Evolutionary conservation across 2,329 filamentous ascomycete genomes (phyloP).

Genomic region (Alternaria brassicae): DNA sequence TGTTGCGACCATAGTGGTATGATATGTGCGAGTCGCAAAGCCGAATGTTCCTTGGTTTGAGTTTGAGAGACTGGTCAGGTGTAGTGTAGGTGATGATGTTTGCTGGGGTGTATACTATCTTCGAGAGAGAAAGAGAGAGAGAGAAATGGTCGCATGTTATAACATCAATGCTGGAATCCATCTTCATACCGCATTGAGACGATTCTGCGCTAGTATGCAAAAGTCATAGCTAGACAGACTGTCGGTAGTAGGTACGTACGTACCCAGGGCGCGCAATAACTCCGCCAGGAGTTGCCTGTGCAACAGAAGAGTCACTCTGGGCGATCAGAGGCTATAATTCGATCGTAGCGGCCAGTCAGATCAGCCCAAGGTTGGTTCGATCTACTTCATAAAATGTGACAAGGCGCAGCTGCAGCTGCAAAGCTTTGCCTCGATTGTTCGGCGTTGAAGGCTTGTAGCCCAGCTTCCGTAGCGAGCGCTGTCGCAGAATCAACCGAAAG

Average conservation of each 20-base stretch:
- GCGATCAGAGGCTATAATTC: background rate
- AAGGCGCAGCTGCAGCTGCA: background rate
- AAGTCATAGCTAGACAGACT: background rate
- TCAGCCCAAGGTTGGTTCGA: background rate
- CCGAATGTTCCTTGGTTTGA: background rate
- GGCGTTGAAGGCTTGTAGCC: background rate
- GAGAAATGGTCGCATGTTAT: background rate
- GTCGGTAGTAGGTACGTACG: background rate
- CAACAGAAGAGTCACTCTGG: background rate
- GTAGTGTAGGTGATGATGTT: background rate
- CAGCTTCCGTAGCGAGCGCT: background rate
- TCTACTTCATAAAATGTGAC: background rate
- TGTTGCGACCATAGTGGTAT: constrained; percentile 21
- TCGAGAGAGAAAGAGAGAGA: no score
- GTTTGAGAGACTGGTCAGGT: background rate
- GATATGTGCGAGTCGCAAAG: background rate
- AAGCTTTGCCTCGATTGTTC: background rate
- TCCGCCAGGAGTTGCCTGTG: background rate
- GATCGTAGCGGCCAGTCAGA: background rate
- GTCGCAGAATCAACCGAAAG: constrained; percentile 16
- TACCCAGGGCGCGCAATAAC: background rate
- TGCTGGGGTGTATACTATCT: background rate
- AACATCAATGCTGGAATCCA: background rate
- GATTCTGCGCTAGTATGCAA: constrained; percentile 4
- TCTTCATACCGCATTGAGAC: background rate